Evolutionary conservation across 805 yeast genomes (phyloP).

Genomic region (Candida maris): DNA sequence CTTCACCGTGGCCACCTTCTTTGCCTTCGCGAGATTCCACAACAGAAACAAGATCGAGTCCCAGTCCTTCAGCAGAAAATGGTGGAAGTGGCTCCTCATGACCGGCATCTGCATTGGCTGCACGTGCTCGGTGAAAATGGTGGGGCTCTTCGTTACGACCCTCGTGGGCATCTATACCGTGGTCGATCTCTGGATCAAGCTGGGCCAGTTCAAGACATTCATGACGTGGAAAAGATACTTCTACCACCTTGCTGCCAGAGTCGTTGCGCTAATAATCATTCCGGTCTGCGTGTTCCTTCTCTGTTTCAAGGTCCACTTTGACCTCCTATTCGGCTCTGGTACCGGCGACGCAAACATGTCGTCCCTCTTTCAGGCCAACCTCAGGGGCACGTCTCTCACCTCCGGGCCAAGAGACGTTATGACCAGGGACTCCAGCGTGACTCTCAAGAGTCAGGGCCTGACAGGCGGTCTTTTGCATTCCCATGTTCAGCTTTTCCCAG

Average conservation of each 20-base stretch:
- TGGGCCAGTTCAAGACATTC: slow-evolving; percentile 56
- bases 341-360: slow-evolving; percentile 91
- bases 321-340: slow-evolving; percentile 67
- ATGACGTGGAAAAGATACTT: slow-evolving; percentile 48
- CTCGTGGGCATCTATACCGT: slow-evolving; percentile 88
- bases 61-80: slow-evolving; percentile 58
- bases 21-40: slow-evolving; percentile 69
- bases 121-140: slow-evolving; percentile 93
- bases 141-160: slow-evolving; percentile 86
- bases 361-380: slow-evolving; percentile 83
- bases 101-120: slow-evolving; percentile 89
- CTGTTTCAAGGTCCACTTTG: slow-evolving; percentile 74
- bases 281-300: slow-evolving; percentile 62
- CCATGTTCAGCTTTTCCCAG: slow-evolving; percentile 81
- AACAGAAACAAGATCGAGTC: slow-evolving; percentile 46
- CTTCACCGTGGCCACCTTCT: slow-evolving; percentile 82
- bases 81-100: slow-evolving; percentile 91
- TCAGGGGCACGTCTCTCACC: slow-evolving; percentile 61
- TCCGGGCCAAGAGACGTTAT: slow-evolving; percentile 62
- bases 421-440: slow-evolving; percentile 58
- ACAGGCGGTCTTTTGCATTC: slow-evolving; percentile 82
- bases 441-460: slow-evolving; percentile 67
- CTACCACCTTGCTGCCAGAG: slow-evolving; percentile 66
- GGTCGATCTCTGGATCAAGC: slow-evolving; percentile 85
- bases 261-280: slow-evolving; percentile 55